Percentiles rank a stretch among this genome's conserved stretches.
These are phyloP conservation scores for Pulveroboletus sp. DNA, from an alignment of 768 basidiomycete genomes.

Conservation along the genomic window DNA sequence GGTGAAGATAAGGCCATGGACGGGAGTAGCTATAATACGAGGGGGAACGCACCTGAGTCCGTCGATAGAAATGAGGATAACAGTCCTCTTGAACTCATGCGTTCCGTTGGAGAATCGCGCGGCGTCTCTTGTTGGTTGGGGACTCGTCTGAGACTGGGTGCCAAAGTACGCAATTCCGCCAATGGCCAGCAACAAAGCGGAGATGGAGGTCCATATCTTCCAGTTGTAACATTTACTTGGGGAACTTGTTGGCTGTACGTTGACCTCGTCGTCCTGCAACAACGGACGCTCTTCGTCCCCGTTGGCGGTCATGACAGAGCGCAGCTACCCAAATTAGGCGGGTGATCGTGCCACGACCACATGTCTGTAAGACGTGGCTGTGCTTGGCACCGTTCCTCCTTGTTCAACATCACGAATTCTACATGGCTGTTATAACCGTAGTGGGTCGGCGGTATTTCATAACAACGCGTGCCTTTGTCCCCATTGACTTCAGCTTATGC, in stretches of 20 bases:
- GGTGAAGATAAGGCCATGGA: conserved; percentile 1
- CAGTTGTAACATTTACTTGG: not conserved
- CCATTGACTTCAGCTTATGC: not conserved
- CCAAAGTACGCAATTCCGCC: conserved; percentile 12
- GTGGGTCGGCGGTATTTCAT: too few relatives aligned
- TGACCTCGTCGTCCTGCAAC: conserved; percentile 14
- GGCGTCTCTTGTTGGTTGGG: not conserved
- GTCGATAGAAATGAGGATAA: conserved; percentile 83
- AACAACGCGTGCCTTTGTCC: conserved; percentile 53
- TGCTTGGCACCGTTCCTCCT: too few relatives aligned
- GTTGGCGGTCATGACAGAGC: not conserved
- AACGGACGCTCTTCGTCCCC: conserved; percentile 29
- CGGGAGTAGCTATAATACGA: not conserved
- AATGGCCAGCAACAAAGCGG: conserved; percentile 12
- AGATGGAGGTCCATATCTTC: conserved; percentile 15
- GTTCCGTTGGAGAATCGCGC: conserved; percentile 72
- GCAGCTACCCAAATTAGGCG: not conserved
- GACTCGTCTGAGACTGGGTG: not conserved
- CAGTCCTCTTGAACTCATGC: conserved; percentile 75
- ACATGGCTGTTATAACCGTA: too few relatives aligned
- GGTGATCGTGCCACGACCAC: too few relatives aligned
- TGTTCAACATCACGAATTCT: too few relatives aligned
- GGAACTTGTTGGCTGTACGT: not conserved
- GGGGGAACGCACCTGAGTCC: conserved; percentile 56
- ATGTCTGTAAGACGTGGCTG: conserved; percentile 22